Base-by-base conservation (phyloP, 2,329 filamentous ascomycete genomes). In the Fusarium chlamydosporum region DNA sequence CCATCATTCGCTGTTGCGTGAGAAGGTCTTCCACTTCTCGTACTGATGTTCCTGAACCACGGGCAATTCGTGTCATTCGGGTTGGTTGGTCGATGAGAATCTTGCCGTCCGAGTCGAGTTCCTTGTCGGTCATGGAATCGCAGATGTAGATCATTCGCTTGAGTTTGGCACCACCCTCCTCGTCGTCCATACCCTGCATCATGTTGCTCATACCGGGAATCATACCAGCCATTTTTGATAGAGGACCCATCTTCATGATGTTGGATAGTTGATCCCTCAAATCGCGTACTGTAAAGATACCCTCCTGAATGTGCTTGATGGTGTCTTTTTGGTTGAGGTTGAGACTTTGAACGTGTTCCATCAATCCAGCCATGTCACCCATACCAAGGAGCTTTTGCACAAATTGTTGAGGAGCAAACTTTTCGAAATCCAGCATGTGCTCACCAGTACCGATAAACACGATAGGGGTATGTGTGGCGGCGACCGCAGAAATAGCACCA, bases 111-210 rank as follows among this genome's bases (percentile, higher is more conserved):
- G 92, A 92, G 79, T 99, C 95, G 20, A 99, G 89, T 78, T 99
- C 96, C 77, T 96, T 96, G 23, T 92, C 89, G 0, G 95, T 98
- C 96, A 99, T 99, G 68, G 91, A 95, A 82, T 99, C 96, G 82
- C 94, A 97, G 63, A 99, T 97, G 82, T 97, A 98, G 72, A 99
- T 93, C 96, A 99, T 99, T 67, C 96, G 91, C 81, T 97, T 96
- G 27, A 99, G 87, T 81, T 98, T 97, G 74, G 91, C 84, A 56
- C 90, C 89, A n/a, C 95, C 95, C 76, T 98, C 96, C 76, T 98
- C 95, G 76, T 99, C 96, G 76, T 98, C 94, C 88, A 98, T 96
- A 38, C 93, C 93, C 54, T 93, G 91, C 88, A 97, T 98, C 86
- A 98, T 91, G 76, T 92, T 92, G 72, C 91, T 91, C 79, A 99